Conservation (phyloP, 805 yeast genomes). For the Ogataea parapolymorpha region DNA sequence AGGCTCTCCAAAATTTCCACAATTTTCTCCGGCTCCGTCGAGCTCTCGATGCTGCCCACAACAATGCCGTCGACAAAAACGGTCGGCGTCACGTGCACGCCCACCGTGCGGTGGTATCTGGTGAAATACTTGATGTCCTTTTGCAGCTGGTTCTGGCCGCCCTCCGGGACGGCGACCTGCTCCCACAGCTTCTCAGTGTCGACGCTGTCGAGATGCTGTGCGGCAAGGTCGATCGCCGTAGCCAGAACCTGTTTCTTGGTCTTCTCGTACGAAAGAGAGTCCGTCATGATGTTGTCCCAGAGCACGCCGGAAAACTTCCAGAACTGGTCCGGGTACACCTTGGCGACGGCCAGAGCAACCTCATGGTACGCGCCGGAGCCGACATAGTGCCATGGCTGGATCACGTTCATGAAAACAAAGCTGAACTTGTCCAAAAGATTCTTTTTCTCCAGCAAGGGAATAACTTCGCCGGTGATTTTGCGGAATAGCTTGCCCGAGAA, state of each 20-base stretch:
- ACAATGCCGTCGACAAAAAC: slow-evolving; percentile 67
- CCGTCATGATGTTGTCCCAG: slow-evolving; percentile 61
- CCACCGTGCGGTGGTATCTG: slow-evolving; percentile 67
- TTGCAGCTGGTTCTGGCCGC: slow-evolving; percentile 37
- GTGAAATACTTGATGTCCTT: slow-evolving; percentile 72
- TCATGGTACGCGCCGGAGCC: slow-evolving; percentile 67
- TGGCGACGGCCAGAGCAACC: slow-evolving; percentile 67
- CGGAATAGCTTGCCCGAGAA: slow-evolving; percentile 63
- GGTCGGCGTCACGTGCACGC: slow-evolving; percentile 85
- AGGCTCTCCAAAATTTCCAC: slow-evolving; percentile 36
- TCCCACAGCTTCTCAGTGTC: slow-evolving; percentile 28
- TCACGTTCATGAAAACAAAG: slow-evolving; percentile 64
- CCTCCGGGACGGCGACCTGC: slow-evolving; percentile 34
- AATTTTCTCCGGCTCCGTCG: slow-evolving; percentile 49
- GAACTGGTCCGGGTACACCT: slow-evolving; percentile 48
- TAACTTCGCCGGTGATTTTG: slow-evolving; percentile 48
- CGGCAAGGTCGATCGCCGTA: slow-evolving; percentile 49
- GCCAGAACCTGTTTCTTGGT: slow-evolving; percentile 55
- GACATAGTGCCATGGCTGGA: slow-evolving; percentile 88
- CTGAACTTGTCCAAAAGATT: slow-evolving; percentile 48
- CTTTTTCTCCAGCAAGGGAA: slow-evolving; percentile 47
- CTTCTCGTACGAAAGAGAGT: slow-evolving; percentile 51
- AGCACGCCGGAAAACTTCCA: slow-evolving; percentile 56
- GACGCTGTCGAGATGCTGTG: slow-evolving; percentile 35
- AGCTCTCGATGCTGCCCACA: slow-evolving; percentile 56